These are phyloP conservation scores for Penicillium vulpinum DNA, from an alignment of 2,329 filamentous ascomycete species.

Conservation along the genomic window DNA sequence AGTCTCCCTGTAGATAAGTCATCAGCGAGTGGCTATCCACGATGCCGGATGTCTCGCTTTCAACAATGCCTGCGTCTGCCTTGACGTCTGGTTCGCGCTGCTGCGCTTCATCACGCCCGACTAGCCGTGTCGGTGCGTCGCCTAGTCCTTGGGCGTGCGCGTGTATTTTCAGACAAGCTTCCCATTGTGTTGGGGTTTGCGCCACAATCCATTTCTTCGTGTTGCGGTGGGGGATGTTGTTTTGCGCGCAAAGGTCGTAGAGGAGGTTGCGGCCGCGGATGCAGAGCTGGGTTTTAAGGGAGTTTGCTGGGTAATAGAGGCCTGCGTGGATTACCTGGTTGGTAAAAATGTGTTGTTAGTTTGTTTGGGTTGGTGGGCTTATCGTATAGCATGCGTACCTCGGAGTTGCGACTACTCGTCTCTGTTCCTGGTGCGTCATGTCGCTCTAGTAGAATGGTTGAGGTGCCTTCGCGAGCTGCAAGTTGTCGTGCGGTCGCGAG, in stretches of 20 bases:
- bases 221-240: constrained; percentile 69
- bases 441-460: constrained; percentile 77
- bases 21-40: constrained; percentile 85
- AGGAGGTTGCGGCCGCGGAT: constrained; percentile 72
- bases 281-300: constrained; percentile 82
- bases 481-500: constrained; percentile 75
- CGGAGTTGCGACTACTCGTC: constrained; percentile 86
- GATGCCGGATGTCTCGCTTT: constrained; percentile 84
- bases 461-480: constrained; percentile 58
- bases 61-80: constrained; percentile 72
- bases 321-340: constrained; percentile 85
- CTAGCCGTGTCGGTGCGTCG: constrained; percentile 69
- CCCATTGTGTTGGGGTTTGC: constrained; percentile 70
- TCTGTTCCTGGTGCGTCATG: constrained; percentile 76
- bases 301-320: constrained; percentile 76
- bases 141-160: constrained; percentile 54
- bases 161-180: constrained; percentile 56
- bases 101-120: constrained; percentile 62
- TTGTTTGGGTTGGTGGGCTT: neutral
- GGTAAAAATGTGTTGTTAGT: neutral
- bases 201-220: constrained; percentile 95
- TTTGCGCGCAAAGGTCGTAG: constrained; percentile 71
- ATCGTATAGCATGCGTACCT: constrained; percentile 50
- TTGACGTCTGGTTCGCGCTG: constrained; percentile 72
- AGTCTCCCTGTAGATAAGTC: constrained; percentile 72